Conservation (phyloP, 345 rosid species). For the Mangifera indica region DNA sequence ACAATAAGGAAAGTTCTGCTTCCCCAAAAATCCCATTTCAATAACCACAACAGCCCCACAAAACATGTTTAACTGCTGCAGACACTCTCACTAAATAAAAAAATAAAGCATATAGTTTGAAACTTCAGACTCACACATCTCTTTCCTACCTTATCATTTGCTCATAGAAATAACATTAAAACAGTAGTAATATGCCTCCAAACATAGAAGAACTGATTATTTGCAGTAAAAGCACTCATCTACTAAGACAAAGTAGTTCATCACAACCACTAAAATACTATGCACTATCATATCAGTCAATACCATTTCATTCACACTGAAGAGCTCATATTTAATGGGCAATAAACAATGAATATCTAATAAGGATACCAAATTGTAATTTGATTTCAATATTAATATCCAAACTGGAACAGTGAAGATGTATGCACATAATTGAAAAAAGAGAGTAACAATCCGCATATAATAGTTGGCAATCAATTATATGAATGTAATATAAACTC, state of each 20-base stretch:
- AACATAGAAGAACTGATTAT: neutral
- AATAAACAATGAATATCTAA: neutral
- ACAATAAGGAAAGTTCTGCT: neutral
- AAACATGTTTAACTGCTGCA: neutral
- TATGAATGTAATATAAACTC: constrained; percentile 23
- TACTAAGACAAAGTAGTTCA: neutral
- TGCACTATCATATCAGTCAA: neutral
- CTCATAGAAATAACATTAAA: neutral
- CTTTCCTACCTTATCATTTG: neutral
- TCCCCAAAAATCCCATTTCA: neutral
- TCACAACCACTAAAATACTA: neutral
- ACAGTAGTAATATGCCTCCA: neutral
- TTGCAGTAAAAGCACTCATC: no score
- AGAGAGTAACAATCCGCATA: neutral
- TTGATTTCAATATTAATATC: no score
- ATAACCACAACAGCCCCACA: neutral
- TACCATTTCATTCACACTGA: neutral
- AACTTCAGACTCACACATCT: neutral
- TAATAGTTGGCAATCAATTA: neutral
- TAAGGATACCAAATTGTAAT: no score
- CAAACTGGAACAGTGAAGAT: neutral
- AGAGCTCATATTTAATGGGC: neutral
- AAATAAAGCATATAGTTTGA: neutral
- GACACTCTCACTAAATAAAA: neutral
- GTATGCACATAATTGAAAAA: neutral